Base-by-base conservation (phyloP, 129 eudicot species). In the Logfia minima region DNA sequence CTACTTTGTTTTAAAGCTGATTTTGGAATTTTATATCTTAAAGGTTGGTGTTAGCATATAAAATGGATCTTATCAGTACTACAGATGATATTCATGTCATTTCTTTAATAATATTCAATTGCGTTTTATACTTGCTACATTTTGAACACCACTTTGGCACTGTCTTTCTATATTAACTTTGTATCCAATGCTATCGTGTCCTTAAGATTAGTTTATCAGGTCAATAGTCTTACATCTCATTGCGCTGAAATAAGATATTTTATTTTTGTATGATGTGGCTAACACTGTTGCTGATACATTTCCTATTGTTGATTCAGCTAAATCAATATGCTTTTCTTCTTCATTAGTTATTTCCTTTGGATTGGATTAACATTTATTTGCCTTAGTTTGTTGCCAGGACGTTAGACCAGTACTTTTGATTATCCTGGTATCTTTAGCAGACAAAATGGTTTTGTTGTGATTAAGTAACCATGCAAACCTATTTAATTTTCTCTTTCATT, bases 251-350 rank as follows among this genome's bases (percentile, higher is more conserved):
- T 28, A 24, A 24, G 45, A 48, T 11, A 58, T 37, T 45, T 16
- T 60, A 28, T 45, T 10, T 48, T 61, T 58, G 14, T 70, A 19
- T 43, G 71, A 37, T 29, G 53, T 71, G 18, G 28, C 64, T n/a
- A 45, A 43, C 31, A 79, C 21, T 31, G 34, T 61, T 78, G 17
- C 70, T 58, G 62, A n/a, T n/a, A n/a, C n/a, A n/a, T n/a, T n/a
- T n/a, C n/a, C n/a, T 1, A 24, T 24, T 24, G 24, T 24, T 24
- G 24, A 24, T 24, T 24, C 24, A 24, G 24, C 24, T 24, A 24
- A 24, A 0, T 24, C 24, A 24, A 24, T 24, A 24, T 24, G 26
- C 23, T 68, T 66, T 32, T 76, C 53, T 35, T 77, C 67, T 53
- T 55, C 32, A 1, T 14, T 77, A 68, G 45, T 23, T 67, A 68